phyloP scores from a whole-genome alignment of 75 land plant genomes.

The Sequoiadendron giganteum region DNA sequence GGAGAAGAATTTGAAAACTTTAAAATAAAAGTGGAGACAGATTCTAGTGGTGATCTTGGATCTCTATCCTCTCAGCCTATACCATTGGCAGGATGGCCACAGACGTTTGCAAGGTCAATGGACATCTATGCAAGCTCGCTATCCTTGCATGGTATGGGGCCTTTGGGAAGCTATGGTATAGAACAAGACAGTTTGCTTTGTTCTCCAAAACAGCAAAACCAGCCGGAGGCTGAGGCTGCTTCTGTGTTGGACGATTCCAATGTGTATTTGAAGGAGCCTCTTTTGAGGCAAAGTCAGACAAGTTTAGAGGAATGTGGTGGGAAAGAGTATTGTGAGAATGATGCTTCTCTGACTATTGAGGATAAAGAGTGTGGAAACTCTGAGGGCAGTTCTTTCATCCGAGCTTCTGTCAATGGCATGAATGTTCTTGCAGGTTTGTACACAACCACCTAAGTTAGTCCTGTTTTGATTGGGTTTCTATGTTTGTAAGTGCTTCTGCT shows the following conservation, averaged over 20 bases:
- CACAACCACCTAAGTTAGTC: neutral
- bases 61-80: neutral
- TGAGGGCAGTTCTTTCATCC: constrained; percentile 26
- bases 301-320: neutral
- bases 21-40: neutral
- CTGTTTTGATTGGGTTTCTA: neutral
- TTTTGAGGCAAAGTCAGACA: constrained; percentile 5
- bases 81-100: constrained; percentile 20
- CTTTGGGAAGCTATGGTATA: neutral
- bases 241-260: neutral
- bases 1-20: neutral
- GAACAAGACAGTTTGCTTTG: neutral
- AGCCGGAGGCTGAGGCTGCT: neutral
- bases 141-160: neutral
- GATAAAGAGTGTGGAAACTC: neutral
- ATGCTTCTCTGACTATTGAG: neutral
- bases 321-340: neutral
- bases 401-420: constrained; percentile 36
- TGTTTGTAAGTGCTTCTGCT: neutral
- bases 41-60: no score
- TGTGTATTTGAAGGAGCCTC: neutral
- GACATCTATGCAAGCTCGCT: constrained; percentile 21
- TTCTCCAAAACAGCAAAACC: neutral
- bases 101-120: constrained; percentile 27
- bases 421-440: constrained; percentile 46